Base-by-base conservation (phyloP, 2,329 filamentous ascomycete species). In the Pseudogymnoascus sp. region DNA sequence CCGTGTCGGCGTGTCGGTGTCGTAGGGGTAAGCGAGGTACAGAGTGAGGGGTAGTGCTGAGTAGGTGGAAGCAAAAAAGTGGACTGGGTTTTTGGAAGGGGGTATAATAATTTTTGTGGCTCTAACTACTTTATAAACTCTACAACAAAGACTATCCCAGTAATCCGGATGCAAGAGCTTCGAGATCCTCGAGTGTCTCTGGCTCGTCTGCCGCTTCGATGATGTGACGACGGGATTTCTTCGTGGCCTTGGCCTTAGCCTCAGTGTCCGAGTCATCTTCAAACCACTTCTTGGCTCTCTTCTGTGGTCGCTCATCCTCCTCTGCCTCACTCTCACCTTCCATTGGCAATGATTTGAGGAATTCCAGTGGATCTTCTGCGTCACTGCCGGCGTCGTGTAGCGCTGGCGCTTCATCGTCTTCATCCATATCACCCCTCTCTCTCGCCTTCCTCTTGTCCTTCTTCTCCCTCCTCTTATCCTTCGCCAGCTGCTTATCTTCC, bases 211-310 rank as follows among this genome's bases (percentile, higher is more conserved):
- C 79, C 68, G 84, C 79, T 75, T 83, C 82, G 69, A 87, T 80
- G 54, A 85, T 80, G 69, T 78, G 79, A 71, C 79, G 76, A 26
- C 37, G 33, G 39, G 57, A 37, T 37, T 59, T 37, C 57, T 59
- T 59, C 61, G 77, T 76, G 70, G 75, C 77, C 66, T 74, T 76
- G 67, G 71, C 73, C 68, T 73, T 73, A 59, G 67, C 72, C 60
- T 77, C 75, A 58, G 76, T 74, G 61, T 80, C 81, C 1, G 81
- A 82, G 63, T 86, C 85, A 63, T 86, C 82, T 73, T 91, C 80
- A 76, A 91, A 91, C 87, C 87, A 90, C 75, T 91, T 91, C 83
- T 88, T 90, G 63, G 81, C 78, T 73, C 83, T 86, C 80, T 88
- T 89, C 69, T 74, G 76, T 15, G 80, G 79, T 58, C 77, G 77